phyloP scores from a whole-genome alignment of 345 rosid genomes.

The Boechera stricta region DNA sequence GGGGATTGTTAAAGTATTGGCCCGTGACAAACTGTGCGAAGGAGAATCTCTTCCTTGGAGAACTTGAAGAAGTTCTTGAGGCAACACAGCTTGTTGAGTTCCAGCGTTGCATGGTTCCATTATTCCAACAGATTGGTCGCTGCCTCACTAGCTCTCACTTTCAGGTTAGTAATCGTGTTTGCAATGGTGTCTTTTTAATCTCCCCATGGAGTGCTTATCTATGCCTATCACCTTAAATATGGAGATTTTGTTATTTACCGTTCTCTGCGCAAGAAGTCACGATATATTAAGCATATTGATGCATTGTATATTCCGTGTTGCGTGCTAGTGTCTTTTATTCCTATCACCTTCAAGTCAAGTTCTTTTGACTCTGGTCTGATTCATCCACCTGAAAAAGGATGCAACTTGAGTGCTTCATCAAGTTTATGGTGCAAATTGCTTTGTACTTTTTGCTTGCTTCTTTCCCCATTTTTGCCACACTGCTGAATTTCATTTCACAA shows the following conservation, averaged over 20 bases:
- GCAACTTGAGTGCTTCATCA: not conserved
- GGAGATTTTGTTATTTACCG: not conserved
- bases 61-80: slow-evolving; percentile 94
- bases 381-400: slow-evolving; percentile 9
- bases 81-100: slow-evolving; percentile 86
- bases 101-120: slow-evolving; percentile 88
- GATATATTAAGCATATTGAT: slow-evolving; percentile 1
- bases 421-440: not conserved
- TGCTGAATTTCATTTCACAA: slow-evolving; percentile 17
- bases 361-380: slow-evolving; percentile 12
- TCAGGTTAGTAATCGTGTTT: slow-evolving; percentile 57
- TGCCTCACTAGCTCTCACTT: slow-evolving; percentile 92
- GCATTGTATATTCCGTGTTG: not conserved
- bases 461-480: slow-evolving; percentile 13
- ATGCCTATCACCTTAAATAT: not conserved
- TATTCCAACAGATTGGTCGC: slow-evolving; percentile 79
- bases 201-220: not conserved
- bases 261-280: not conserved
- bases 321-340: slow-evolving; percentile 23
- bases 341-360: slow-evolving; percentile 17
- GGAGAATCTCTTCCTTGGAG: slow-evolving; percentile 93
- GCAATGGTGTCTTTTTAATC: not conserved
- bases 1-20: slow-evolving; percentile 93
- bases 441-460: not conserved
- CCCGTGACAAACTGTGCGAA: slow-evolving; percentile 88